Percentiles rank a stretch among this genome's conserved stretches.
phyloP scores from a whole-genome alignment of 2,329 filamentous ascomycete genomes.

The Penicillium brasilianum region DNA sequence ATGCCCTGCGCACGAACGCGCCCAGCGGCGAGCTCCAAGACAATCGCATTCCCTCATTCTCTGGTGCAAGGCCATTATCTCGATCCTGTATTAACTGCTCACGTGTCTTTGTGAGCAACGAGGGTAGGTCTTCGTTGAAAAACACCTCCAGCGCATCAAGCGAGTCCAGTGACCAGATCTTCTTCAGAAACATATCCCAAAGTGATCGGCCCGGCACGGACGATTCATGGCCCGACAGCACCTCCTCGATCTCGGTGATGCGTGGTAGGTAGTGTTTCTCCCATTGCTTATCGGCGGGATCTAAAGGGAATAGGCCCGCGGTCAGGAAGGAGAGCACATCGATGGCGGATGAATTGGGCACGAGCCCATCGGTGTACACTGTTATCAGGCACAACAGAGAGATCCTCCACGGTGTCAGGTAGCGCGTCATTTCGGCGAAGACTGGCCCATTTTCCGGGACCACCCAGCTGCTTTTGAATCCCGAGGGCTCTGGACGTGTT shows the following conservation, averaged over 20 bases:
- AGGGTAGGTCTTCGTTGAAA: conserved; percentile 62
- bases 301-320: conserved; percentile 64
- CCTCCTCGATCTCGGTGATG: conserved; percentile 55
- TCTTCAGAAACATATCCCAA: conserved; percentile 83
- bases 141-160: conserved; percentile 80
- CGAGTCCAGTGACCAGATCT: conserved; percentile 82
- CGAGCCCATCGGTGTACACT: conserved; percentile 74
- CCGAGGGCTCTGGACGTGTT: background rate
- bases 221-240: conserved; percentile 52
- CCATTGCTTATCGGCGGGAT: conserved; percentile 39
- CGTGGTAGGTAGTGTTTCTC: conserved; percentile 41
- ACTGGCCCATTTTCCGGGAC: conserved; percentile 22
- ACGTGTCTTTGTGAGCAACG: conserved; percentile 65
- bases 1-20: conserved; percentile 74
- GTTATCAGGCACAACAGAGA: conserved; percentile 79
- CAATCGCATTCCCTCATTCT: conserved; percentile 63
- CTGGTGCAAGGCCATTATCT: conserved; percentile 58
- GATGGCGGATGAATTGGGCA: conserved; percentile 73
- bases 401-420: conserved; percentile 87
- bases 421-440: conserved; percentile 68
- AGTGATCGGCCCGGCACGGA: conserved; percentile 75
- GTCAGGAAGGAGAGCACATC: conserved; percentile 80
- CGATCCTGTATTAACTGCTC: conserved; percentile 64
- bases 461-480: background rate
- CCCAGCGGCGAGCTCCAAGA: conserved; percentile 80